Evolutionary conservation across 1,284 basidiomycete genomes (phyloP), one percentile per base, ranked within the genome.

Genomic region (Erythrobasidium hasegawianum): DNA sequence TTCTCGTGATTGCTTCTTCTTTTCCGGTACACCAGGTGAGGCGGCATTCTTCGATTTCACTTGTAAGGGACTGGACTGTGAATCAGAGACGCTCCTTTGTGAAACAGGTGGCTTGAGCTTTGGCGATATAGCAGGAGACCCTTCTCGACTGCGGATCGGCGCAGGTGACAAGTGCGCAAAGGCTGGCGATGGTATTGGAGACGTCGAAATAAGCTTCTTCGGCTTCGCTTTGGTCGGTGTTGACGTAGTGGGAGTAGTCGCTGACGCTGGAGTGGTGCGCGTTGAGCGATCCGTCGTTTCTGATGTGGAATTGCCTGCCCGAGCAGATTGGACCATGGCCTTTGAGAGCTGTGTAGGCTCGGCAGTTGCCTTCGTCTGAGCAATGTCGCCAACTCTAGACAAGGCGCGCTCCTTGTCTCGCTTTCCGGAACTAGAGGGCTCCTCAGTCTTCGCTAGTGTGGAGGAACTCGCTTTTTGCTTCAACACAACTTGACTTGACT

Each of bases 401-500:
- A 33, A 33, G 11, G 33, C 33, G 5, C 33, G 33, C 33, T 33
- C 33, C 33, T 33, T 33, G 4, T 33, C 33, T 33, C 5, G 33
- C 33, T 33, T 33, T 4, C 5, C 33, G 11, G 33, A 4, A 33
- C 5, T 33, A 5, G 33, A 33, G 4, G 33, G 33, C 33, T 33
- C 33, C 33, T 5, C 5, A 5, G 33, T 11, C 33, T 33, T 33
- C 33, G 11, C 33, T 5, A 11, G 4, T 11, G 33, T 33, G 11
- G 33, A 33, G 33, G 33, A 4, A 11, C 33, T 11, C 5, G 11
- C 33, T 57, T 57, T 43, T 24, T 41, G 11, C 47, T 53, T 57
- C 5, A 65, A 8, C 0, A 43, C 22, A 5, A 58, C 10, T 55
- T 65, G 55, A 29, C 56, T 58, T 20, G 41, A 57, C 39, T 53